A percentile compares a stretch with the other conserved stretches of the same genome.
Conservation (phyloP, 257 asterid species). For the Echites panduratus region DNA sequence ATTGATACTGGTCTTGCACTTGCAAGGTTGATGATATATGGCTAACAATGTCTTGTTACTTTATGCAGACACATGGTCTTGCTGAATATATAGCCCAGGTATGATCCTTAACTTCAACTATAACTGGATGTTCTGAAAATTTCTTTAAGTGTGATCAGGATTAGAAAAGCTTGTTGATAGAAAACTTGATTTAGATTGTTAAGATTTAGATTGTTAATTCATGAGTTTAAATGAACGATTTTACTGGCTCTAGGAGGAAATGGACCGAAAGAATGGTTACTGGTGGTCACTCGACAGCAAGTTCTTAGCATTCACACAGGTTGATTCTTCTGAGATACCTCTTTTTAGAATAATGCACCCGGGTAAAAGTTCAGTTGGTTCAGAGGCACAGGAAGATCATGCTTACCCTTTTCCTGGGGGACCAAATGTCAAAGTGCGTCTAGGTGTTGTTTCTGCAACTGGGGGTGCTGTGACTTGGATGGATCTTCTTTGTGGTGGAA, state of each 20-base stretch:
- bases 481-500: slow-evolving; percentile 79
- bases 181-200: not conserved
- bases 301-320: slow-evolving; percentile 72
- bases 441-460: slow-evolving; percentile 61
- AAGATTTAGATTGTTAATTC: not conserved
- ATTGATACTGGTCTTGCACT: not conserved
- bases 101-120: slow-evolving; percentile 16
- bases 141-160: not conserved
- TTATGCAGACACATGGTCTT: slow-evolving; percentile 76
- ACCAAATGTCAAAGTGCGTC: slow-evolving; percentile 66
- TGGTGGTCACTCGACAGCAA: slow-evolving; percentile 99
- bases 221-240: slow-evolving; percentile 3
- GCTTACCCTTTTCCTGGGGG: slow-evolving; percentile 91
- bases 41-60: slow-evolving; percentile 17
- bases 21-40: not conserved
- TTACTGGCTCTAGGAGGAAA: slow-evolving; percentile 72
- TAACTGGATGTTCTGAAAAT: not conserved
- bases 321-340: slow-evolving; percentile 71
- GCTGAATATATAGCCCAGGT: slow-evolving; percentile 99
- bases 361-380: slow-evolving; percentile 62
- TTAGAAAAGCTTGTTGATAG: not conserved
- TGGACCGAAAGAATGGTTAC: slow-evolving; percentile 88
- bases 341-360: slow-evolving; percentile 91
- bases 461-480: slow-evolving; percentile 80
- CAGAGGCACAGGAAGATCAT: slow-evolving; percentile 91